phyloP scores from a whole-genome alignment of 1,284 basidiomycete species.

The Takashimella koratensis region DNA sequence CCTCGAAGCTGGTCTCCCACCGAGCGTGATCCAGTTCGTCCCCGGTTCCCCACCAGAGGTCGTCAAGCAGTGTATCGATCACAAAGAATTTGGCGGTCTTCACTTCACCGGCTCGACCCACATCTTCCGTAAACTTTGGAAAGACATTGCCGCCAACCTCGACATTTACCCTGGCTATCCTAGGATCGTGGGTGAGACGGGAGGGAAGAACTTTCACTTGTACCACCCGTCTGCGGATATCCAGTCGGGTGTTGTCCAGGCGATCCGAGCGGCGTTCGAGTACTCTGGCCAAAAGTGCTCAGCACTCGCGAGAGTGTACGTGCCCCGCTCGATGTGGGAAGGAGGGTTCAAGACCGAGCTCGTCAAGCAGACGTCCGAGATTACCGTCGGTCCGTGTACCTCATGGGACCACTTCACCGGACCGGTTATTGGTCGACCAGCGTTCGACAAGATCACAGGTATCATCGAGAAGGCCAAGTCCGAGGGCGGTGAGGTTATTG shows the following conservation, averaged over 20 bases:
- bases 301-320: constrained; percentile 86
- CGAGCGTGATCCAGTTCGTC: constrained; percentile 94
- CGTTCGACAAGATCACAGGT: constrained; percentile 82
- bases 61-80: constrained; percentile 73
- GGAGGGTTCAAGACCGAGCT: constrained; percentile 81
- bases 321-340: constrained; percentile 81
- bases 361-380: constrained; percentile 69
- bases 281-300: constrained; percentile 98
- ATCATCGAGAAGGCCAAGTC: constrained; percentile 87
- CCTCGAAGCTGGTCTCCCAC: constrained; percentile 87
- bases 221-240: constrained; percentile 85
- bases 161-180: constrained; percentile 86
- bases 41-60: constrained; percentile 79
- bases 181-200: constrained; percentile 78
- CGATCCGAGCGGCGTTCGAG: constrained; percentile 87
- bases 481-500: constrained; percentile 80
- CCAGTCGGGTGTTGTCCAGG: constrained; percentile 82
- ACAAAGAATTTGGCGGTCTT: constrained; percentile 78
- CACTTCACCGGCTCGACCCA: constrained; percentile 97
- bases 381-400: constrained; percentile 75
- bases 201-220: constrained; percentile 96
- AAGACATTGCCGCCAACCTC: constrained; percentile 84
- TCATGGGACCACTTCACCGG: constrained; percentile 89
- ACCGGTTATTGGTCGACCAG: constrained; percentile 81
- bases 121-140: constrained; percentile 94